Base-by-base conservation (phyloP, 441 rosid genomes). In the Gossypium davidsonii region DNA sequence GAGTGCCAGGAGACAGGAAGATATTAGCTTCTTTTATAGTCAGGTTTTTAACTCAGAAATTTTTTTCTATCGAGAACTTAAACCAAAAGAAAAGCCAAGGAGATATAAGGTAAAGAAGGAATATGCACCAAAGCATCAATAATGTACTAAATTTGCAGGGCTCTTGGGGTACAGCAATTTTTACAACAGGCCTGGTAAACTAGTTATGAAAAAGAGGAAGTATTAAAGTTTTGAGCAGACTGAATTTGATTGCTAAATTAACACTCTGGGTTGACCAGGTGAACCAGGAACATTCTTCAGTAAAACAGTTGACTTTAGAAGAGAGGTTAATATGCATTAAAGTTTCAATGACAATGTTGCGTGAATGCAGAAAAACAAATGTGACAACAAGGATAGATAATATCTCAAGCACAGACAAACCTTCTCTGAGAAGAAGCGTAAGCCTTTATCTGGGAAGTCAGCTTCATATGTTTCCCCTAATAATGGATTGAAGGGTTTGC, bases 391-490 rank as follows among this genome's bases (percentile, higher is more conserved):
- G 44, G 51, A 64, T 37, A 63, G 15, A 70, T 17, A 11, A 25
- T 6, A 65, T 21, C 34, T 11, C 56, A 21, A 34, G 66, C 53
- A 20, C 20, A 77, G 21, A 23, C 76, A 77, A 76, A 89, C 97
- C 87, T 92, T 92, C 86, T 92, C 96, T 9, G 97, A 90, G 84
- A 86, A 78, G 76, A 92, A 92, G 37, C 81, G 86, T 21, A 92
- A 71, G 71, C 97, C 97, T 81, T 86, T 90, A 79, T 92, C 96
- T 60, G 97, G 94, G 78, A 77, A 90, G 79, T 90, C 91, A 60
- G 97, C 97, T 77, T 92, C 97, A 39, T 85, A 92, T 12, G 97
- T 92, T 84, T 92, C 96, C 77, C 97, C 97, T 70, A 92, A 78
- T 70, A 92, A 80, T 46, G 97, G 97, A 88, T 92, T 90, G 72